phyloP scores from a whole-genome alignment of 1,284 basidiomycete genomes.

The Thelephora terrestris region DNA sequence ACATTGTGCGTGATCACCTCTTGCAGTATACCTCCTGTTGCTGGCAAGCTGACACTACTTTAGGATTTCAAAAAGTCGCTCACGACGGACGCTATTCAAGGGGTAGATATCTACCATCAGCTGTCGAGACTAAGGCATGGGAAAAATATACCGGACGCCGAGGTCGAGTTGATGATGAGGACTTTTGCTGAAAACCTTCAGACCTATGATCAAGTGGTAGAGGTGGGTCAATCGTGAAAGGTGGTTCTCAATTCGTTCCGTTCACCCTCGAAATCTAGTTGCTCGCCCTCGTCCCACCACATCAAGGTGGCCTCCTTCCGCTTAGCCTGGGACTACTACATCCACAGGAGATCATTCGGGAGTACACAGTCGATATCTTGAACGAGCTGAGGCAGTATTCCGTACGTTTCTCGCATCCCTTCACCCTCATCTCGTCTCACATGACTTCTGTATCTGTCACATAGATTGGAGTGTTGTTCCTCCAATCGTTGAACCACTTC shows the following conservation, averaged over 20 bases:
- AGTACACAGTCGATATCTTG: slow-evolving; percentile 75
- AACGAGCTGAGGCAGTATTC: slow-evolving; percentile 67
- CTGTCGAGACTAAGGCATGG: slow-evolving; percentile 55
- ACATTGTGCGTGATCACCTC: background rate
- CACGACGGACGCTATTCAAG: slow-evolving; percentile 39
- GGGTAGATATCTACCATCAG: slow-evolving; percentile 69
- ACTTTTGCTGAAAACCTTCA: slow-evolving; percentile 60
- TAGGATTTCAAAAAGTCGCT: slow-evolving; percentile 48
- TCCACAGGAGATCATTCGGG: slow-evolving; percentile 64
- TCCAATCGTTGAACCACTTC: slow-evolving; percentile 84
- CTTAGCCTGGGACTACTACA: slow-evolving; percentile 89
- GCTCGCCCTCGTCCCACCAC: slow-evolving; percentile 66
- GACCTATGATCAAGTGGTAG: slow-evolving; percentile 81
- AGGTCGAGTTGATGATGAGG: slow-evolving; percentile 70
- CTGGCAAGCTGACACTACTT: slow-evolving; percentile 2
- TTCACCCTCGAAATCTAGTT: slow-evolving; percentile 40
- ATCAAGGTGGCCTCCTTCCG: slow-evolving; percentile 76
- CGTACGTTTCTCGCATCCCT: slow-evolving; percentile 35
- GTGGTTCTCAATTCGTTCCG: background rate
- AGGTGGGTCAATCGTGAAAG: slow-evolving; percentile 43
- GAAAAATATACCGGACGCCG: slow-evolving; percentile 48
- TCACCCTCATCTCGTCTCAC: background rate
- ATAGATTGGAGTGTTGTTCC: slow-evolving; percentile 78
- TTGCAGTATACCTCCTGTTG: background rate
- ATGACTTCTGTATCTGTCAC: background rate